Base-by-base conservation (phyloP, 352 stramenopile genomes). In the Phytophthora melonis region DNA sequence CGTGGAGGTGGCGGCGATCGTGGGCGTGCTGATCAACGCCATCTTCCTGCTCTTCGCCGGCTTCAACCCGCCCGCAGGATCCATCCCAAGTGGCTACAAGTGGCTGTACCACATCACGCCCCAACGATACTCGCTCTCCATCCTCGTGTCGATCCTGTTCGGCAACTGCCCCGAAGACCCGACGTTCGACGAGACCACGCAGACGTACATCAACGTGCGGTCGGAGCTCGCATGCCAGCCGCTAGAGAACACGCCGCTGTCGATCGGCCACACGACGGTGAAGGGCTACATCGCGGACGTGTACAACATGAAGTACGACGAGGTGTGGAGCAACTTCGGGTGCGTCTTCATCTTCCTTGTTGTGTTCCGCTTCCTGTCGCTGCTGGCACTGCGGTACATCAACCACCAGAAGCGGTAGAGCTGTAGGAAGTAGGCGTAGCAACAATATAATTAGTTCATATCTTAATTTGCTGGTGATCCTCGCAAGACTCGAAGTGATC, bases 11-110 rank as follows among this genome's bases (percentile, higher is more conserved):
- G 75, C 78, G 5, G 70, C 61, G 3, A 72, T 84, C 36, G 71
- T 77, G 5, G 74, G 70, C 13, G 66, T 78, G 25, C 47, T 87
- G 30, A 43, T 90, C 34, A 84, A 88, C 61, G 71, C 81, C 4
- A 72, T 91, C 53, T 92, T 90, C 74, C 70, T 92, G 39, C 41
- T 92, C 0, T 91, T 93, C 68, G 72, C 79, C 36, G 88, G 86
- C 25, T 91, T 89, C 73, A 88, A 88, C 32, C 83, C 83, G 2
- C 79, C 83, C 0, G 72, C 80, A 2, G 49, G 63, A 16, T 61
- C 67, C 7, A 88, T 90, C 49, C 83, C 83, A 0, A 61, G 27
- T 1, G 83, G 77, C 27, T 84, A 86, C 64, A 75, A 78, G 56
- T 90, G 80, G 80, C 70, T 90, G 4, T 85, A 84, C 78, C 57